phyloP scores from a whole-genome alignment of 495 filamentous ascomycete genomes.

The Xanthoparmelia taractica region DNA sequence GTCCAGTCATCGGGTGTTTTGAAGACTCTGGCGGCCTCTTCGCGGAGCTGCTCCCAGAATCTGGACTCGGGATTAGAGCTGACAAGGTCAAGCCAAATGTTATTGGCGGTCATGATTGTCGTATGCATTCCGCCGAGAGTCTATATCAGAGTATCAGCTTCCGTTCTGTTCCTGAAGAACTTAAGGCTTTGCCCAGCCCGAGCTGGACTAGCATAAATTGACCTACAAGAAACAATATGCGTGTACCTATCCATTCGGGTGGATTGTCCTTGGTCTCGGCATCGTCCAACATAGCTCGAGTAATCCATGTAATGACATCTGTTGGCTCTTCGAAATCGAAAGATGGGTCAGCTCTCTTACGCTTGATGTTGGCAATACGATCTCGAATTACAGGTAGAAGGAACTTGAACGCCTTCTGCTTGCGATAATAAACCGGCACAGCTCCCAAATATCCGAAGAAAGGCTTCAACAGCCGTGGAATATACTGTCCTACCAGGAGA shows the following conservation, averaged over 20 bases:
- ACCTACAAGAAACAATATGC: slow-evolving; percentile 7
- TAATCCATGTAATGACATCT: slow-evolving; percentile 6
- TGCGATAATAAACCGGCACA: slow-evolving; percentile 4
- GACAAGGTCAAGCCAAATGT: slow-evolving; percentile 13
- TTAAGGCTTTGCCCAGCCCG: neutral
- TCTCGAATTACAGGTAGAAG: slow-evolving; percentile 8
- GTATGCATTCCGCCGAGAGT: slow-evolving; percentile 12
- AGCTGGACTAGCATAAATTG: neutral
- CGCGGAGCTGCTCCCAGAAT: slow-evolving; percentile 8
- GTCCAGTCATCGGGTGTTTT: slow-evolving; percentile 3
- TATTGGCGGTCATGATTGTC: slow-evolving; percentile 13
- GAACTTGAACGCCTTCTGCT: slow-evolving; percentile 6
- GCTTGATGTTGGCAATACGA: slow-evolving; percentile 6
- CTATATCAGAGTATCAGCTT: neutral
- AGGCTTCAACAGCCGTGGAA: slow-evolving; percentile 12
- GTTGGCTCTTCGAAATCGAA: slow-evolving; percentile 7
- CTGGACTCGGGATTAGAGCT: slow-evolving; percentile 1
- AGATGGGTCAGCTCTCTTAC: slow-evolving; percentile 1
- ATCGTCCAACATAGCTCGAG: neutral
- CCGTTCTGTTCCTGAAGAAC: neutral
- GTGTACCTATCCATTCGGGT: neutral
- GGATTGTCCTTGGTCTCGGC: neutral
- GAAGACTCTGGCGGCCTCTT: slow-evolving; percentile 8
- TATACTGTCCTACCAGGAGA: slow-evolving; percentile 13
- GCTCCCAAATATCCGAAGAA: slow-evolving; percentile 6